These are phyloP conservation scores for Cyphellophora europaea DNA, from an alignment of 2,329 filamentous ascomycete species.

Conservation along the genomic window DNA sequence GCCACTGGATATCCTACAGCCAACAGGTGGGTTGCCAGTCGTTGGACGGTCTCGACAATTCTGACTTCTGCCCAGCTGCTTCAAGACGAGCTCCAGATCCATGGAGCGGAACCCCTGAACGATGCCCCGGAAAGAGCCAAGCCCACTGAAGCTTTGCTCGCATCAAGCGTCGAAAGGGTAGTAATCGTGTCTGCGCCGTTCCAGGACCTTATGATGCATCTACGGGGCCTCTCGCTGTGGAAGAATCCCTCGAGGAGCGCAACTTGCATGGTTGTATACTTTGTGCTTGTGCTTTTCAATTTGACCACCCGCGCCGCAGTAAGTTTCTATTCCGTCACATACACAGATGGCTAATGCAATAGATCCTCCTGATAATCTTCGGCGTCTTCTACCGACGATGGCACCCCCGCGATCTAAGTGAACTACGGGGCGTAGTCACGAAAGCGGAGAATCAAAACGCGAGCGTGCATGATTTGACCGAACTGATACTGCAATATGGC, in stretches of 20 bases:
- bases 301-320: constrained; percentile 6
- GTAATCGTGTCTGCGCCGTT: constrained; percentile 7
- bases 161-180: constrained; percentile 5
- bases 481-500: constrained; percentile 9
- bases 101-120: no score
- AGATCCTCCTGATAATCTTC: constrained; percentile 8
- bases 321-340: no score
- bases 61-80: constrained; percentile 1
- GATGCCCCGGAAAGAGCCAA: constrained; percentile 2
- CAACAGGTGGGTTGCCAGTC: constrained; percentile 1
- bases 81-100: constrained; percentile 1
- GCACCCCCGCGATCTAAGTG: constrained; percentile 2
- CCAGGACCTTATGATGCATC: constrained; percentile 7
- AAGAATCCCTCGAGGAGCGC: constrained; percentile 5
- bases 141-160: constrained; percentile 4
- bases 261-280: constrained; percentile 9
- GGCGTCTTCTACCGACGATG: constrained; percentile 5
- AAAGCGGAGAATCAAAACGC: constrained; percentile 6
- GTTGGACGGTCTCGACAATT: background rate
- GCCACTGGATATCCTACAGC: constrained; percentile 1
- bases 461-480: constrained; percentile 2
- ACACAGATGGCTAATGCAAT: no score
- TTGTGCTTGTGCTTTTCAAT: constrained; percentile 6
- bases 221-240: constrained; percentile 7
- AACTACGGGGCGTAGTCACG: constrained; percentile 2